Evolutionary conservation across 257 asterid genomes (phyloP).

Genomic region (Vinca minor): DNA sequence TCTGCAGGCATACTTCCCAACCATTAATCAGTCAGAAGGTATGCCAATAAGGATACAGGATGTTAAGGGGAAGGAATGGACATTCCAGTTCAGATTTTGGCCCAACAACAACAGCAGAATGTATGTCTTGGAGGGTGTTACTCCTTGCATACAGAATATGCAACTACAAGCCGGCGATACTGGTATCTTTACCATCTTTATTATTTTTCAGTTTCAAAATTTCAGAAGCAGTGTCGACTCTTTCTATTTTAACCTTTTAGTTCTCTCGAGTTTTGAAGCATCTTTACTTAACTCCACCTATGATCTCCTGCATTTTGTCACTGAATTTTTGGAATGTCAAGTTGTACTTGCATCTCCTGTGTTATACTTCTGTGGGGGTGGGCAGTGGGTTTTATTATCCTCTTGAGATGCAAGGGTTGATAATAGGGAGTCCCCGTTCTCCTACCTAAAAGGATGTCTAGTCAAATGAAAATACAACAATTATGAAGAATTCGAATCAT

Average conservation of each 20-base stretch:
- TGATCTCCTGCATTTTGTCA: not conserved
- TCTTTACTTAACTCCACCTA: not conserved
- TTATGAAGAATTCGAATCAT: not conserved
- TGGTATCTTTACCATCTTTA: conserved; percentile 54
- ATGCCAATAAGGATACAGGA: conserved; percentile 87
- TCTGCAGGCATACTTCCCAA: conserved; percentile 84
- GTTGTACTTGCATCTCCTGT: not conserved
- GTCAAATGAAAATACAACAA: not conserved
- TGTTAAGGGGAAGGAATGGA: conserved; percentile 94
- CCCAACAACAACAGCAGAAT: conserved; percentile 97
- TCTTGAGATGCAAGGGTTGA: not conserved
- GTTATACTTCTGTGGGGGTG: not conserved
- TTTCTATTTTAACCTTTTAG: not conserved
- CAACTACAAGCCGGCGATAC: conserved; percentile 98
- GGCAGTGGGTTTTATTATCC: not conserved
- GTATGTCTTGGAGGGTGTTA: conserved; percentile 98
- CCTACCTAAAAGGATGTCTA: not conserved
- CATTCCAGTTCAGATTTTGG: conserved; percentile 97
- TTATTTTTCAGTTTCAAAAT: not conserved
- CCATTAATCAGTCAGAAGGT: conserved; percentile 91
- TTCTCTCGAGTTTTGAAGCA: not conserved
- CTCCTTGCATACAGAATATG: conserved; percentile 99
- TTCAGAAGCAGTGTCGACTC: not conserved
- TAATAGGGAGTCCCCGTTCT: not conserved
- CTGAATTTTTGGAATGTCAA: not conserved